Base-by-base conservation (phyloP, 2,329 filamentous ascomycete genomes). In the Magnaporthiopsis rhizophila region DNA sequence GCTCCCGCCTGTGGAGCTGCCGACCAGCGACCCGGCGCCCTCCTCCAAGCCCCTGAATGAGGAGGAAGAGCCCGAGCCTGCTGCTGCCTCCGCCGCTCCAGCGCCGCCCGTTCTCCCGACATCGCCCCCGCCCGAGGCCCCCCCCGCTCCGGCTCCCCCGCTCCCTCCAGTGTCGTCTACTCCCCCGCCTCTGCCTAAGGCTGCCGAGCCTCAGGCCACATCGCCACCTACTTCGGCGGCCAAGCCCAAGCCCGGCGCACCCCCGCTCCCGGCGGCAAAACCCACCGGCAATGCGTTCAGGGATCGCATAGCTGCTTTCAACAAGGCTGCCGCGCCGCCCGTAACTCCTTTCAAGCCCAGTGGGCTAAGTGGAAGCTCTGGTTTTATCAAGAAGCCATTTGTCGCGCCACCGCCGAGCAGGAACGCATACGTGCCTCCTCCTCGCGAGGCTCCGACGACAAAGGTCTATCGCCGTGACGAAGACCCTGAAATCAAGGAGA, bases 301-400 rank as follows among this genome's bases (percentile, higher is more conserved):
- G 73, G 95, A 98, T 77, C 90, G 95, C 67, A 97, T 99, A 73
- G 95, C 95, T 45, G 94, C 95, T 59, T 99, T 99, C 80, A 99
- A 99, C 77, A 95, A 94, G 74, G 81, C 91, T 59, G 86, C 90
- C 53, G 92, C 92, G 7, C 87, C 92, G 3, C 95, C 95, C 11
- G 81, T 95, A 66, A 86, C 92, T n/a, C 95, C 95, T 1, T 94
- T 96, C 78, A 96, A 96, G 74, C 91, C 92, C 26, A 82, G 83
- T 66, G 86, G 86, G 2, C 77, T 89, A 9, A n/a, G 21, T 32
- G 77, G 82, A 65, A 79, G 83, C 36, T 82, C 85, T 65, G 80
- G 83, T 61, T 98, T 98, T 72, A 88, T 99, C 76, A 97, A 94
- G 82, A 98, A 98, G 77, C 92, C 94, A 0, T 99, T 97, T 71